Evolutionary conservation across 2,329 filamentous ascomycete genomes (phyloP).

Genomic region (Allantophomopsis lycopodina): DNA sequence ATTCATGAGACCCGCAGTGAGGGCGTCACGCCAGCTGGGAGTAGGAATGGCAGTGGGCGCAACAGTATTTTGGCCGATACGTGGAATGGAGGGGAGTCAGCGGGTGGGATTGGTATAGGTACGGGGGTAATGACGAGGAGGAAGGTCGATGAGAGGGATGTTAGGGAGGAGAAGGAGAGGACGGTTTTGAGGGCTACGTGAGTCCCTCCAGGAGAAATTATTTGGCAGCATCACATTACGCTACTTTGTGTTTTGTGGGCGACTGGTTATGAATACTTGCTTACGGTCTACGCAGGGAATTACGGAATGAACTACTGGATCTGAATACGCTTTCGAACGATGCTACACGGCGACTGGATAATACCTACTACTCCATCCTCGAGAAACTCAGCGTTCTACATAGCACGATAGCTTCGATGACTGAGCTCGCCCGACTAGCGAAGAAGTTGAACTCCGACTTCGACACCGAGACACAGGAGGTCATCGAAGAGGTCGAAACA

Average conservation of each 20-base stretch:
- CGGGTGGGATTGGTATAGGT: too few species aligned
- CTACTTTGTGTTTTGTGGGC: too few species aligned
- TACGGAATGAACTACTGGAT: conserved; percentile 35
- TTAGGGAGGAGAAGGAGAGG: conserved; percentile 27
- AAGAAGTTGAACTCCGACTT: conserved; percentile 45
- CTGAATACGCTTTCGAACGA: conserved; percentile 46
- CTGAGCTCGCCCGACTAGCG: conserved; percentile 51
- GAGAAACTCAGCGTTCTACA: conserved; percentile 54
- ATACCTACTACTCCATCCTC: conserved; percentile 60
- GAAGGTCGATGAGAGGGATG: conserved; percentile 22
- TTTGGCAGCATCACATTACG: neutral
- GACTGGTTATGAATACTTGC: neutral
- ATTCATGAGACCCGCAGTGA: conserved; percentile 18
- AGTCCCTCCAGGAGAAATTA: conserved; percentile 9
- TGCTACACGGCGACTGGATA: conserved; percentile 54
- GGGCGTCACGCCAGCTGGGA: conserved; percentile 27
- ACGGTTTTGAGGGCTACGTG: conserved; percentile 26
- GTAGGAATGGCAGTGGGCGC: conserved; percentile 27
- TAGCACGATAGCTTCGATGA: conserved; percentile 47
- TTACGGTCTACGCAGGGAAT: conserved; percentile 23
- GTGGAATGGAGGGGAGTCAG: conserved; percentile 2
- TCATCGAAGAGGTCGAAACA: conserved; percentile 41
- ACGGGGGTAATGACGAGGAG: neutral
- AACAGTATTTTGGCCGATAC: conserved; percentile 23
- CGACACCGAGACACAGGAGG: conserved; percentile 38